Base-by-base conservation (phyloP, 352 stramenopile species). In the Paralagenidium karlingii region DNA sequence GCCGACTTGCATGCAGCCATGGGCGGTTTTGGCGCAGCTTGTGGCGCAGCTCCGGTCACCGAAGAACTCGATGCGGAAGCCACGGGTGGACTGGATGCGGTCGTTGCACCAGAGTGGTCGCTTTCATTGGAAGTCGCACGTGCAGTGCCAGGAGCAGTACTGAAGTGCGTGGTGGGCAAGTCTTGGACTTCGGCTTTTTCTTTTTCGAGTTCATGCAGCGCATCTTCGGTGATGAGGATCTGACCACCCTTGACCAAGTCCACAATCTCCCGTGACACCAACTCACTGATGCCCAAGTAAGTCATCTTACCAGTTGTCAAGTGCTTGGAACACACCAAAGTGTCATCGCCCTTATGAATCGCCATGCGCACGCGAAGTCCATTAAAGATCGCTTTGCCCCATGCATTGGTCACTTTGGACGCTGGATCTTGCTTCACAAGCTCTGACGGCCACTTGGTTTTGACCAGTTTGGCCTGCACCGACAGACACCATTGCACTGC, bases 231-330 rank as follows among this genome's bases (percentile, higher is more conserved):
- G 26, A 85, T 68, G 24, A 85, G 53, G 8, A 89, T 63, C 42
- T 89, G 68, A 12, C 75, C 75, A 4, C 75, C 75, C 27, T 61
- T 52, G 19, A 69, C 71, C 30, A 75, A 38, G 34, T 86, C 66
- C 28, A 63, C 68, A 38, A 89, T 63, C 34, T 86, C 73, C 20
- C 65, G 64, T 6, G 68, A 65, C 18, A 81, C 60, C 47, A 83
- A 63, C 48, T 85, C 70, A 39, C 62, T 77, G 18, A 73, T 47
- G 11, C 76, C 76, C 11, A 78, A 22, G 49, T 86, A 86, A 27
- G 69, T 85, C 58, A 74, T 82, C 49, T 83, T 84, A 42, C 69
- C 69, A 1, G 75, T 89, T 5, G 65, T 82, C 6, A 60, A 69
- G 45, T 89, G 76, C 36, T 63, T 74, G n/a, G 58, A 60, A 25